Evolutionary conservation across 176 grass and related monocot species (phyloP).

Genomic region (Ensete ventricosum): DNA sequence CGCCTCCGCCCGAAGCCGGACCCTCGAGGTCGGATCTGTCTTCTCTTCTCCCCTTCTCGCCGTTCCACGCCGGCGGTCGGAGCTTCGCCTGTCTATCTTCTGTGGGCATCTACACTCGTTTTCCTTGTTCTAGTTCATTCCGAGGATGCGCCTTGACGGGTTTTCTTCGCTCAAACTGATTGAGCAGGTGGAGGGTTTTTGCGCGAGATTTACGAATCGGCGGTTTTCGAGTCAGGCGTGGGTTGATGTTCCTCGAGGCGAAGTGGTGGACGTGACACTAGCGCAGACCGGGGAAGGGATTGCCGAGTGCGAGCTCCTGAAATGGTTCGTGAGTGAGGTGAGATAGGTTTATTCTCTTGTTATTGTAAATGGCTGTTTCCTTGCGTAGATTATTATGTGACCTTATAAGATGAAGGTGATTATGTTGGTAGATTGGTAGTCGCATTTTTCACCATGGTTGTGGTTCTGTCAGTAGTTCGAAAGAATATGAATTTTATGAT

Average conservation of each 20-base stretch:
- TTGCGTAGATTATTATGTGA: neutral
- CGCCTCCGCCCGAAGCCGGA: neutral
- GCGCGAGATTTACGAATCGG: slow-evolving; percentile 10
- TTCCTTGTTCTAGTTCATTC: neutral
- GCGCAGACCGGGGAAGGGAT: slow-evolving; percentile 96
- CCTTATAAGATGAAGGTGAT: too few species aligned
- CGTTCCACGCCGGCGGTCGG: neutral
- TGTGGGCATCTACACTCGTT: neutral
- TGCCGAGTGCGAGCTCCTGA: slow-evolving; percentile 87
- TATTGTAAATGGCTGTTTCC: neutral
- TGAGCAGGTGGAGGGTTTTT: neutral
- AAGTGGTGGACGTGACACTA: slow-evolving; percentile 67
- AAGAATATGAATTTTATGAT: too few species aligned
- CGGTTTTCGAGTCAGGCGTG: slow-evolving; percentile 31
- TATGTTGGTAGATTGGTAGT: too few species aligned
- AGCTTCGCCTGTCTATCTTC: neutral
- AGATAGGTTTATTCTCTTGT: neutral
- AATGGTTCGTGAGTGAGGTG: slow-evolving; percentile 81
- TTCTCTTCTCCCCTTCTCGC: slow-evolving; percentile 3
- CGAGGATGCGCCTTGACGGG: neutral
- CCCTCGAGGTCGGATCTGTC: neutral
- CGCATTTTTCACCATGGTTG: too few species aligned
- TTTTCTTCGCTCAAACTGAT: neutral
- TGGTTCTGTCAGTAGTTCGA: too few species aligned
- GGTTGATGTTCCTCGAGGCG: slow-evolving; percentile 3